These are phyloP conservation scores for Colletotrichum liaoningense DNA, from an alignment of 2,329 filamentous ascomycete species.

Conservation along the genomic window DNA sequence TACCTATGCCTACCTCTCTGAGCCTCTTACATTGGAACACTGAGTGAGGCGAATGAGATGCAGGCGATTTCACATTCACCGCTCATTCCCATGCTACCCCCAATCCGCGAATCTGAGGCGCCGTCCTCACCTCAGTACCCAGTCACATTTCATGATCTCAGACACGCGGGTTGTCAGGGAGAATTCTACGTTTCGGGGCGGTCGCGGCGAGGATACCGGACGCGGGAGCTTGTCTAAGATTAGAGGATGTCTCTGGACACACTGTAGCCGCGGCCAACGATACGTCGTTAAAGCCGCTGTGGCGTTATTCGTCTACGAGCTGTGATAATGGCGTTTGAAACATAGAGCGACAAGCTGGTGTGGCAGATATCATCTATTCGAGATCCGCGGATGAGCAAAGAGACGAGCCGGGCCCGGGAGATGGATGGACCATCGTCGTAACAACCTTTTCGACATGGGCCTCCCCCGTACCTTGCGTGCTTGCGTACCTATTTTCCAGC, in stretches of 20 bases:
- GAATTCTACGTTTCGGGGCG: neutral
- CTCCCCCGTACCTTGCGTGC: neutral
- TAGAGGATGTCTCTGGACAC: neutral
- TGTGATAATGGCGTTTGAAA: neutral
- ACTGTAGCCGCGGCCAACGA: neutral
- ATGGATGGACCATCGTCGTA: neutral
- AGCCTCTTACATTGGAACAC: neutral
- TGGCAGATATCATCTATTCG: neutral
- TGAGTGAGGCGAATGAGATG: slow-evolving; percentile 1
- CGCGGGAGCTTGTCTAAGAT: slow-evolving; percentile 1
- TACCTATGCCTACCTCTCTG: no score
- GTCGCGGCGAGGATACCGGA: neutral
- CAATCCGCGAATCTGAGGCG: neutral
- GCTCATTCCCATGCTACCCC: slow-evolving; percentile 8
- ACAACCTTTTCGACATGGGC: neutral
- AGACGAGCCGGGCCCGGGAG: slow-evolving; percentile 20
- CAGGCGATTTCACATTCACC: slow-evolving; percentile 17
- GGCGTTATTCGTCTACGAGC: neutral
- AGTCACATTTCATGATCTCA: neutral
- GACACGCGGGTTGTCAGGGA: neutral
- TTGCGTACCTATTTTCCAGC: no score
- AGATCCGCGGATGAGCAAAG: neutral
- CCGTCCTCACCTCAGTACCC: neutral
- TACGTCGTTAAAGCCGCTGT: neutral
- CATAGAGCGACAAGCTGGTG: no score